A percentile compares a stretch with the other conserved stretches of the same genome.
These are phyloP conservation scores for Quercus berberidifolia DNA, from an alignment of 306 rosid genomes.

Conservation along the genomic window DNA sequence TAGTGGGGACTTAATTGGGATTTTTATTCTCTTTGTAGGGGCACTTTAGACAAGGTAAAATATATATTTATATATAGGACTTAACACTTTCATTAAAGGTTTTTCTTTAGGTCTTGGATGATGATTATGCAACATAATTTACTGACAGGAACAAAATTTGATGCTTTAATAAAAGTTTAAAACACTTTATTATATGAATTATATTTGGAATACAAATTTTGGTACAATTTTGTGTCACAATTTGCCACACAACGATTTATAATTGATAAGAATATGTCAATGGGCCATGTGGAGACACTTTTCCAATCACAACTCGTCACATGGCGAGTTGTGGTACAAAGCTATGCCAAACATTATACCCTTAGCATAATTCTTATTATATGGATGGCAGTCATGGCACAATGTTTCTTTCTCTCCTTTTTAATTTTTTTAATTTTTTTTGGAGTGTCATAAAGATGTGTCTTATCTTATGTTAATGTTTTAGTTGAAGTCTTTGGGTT, in stretches of 20 bases:
- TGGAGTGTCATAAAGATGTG: too few relatives aligned
- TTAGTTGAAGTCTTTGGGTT: too few relatives aligned
- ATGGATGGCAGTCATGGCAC: neutral
- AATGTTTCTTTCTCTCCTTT: too few relatives aligned
- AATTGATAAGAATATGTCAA: fast-evolving
- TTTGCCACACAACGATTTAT: fast-evolving
- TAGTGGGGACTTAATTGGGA: neutral
- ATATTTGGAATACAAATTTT: fast-evolving
- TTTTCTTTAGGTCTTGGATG: neutral
- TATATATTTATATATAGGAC: too few relatives aligned
- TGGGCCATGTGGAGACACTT: fast-evolving
- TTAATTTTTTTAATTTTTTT: too few relatives aligned
- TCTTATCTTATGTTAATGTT: too few relatives aligned
- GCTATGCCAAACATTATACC: fast-evolving
- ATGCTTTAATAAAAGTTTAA: neutral
- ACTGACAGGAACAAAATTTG: neutral
- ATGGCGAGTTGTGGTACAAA: too few relatives aligned
- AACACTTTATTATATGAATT: neutral
- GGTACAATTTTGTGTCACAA: fast-evolving
- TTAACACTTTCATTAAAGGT: neutral
- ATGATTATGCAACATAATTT: neutral
- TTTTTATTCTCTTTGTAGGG: neutral
- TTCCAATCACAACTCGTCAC: too few relatives aligned
- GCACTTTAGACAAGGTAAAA: neutral
- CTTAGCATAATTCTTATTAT: too few relatives aligned